These are phyloP conservation scores for Suillus subaureus DNA, from an alignment of 768 basidiomycete species.

Conservation along the genomic window DNA sequence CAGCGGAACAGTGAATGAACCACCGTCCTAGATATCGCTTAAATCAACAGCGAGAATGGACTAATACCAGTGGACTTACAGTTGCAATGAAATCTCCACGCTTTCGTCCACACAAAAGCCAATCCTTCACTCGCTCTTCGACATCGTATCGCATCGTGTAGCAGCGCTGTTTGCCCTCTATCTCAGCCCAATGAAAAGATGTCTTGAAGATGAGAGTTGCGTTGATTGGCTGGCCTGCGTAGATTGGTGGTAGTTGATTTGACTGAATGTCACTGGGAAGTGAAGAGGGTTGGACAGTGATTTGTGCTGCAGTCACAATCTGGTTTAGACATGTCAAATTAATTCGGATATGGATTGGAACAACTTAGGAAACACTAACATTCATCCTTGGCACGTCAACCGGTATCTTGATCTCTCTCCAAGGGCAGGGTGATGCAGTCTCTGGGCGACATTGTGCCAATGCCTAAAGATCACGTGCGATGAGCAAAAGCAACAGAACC, in stretches of 20 bases:
- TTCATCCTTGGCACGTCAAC: slow-evolving; percentile 85
- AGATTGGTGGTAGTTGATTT: slow-evolving; percentile 47
- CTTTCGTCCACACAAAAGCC: slow-evolving; percentile 89
- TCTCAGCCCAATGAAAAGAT: slow-evolving; percentile 76
- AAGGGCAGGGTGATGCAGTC: slow-evolving; percentile 41
- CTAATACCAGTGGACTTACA: slow-evolving; percentile 43
- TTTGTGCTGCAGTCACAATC: slow-evolving; percentile 66
- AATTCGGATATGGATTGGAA: slow-evolving; percentile 12
- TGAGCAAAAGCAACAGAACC: slow-evolving; percentile 28
- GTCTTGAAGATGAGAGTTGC: slow-evolving; percentile 67
- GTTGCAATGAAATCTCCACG: slow-evolving; percentile 78
- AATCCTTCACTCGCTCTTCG: slow-evolving; percentile 78
- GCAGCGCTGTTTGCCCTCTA: slow-evolving; percentile 39
- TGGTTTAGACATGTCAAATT: slow-evolving; percentile 25
- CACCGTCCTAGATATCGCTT: slow-evolving; percentile 53
- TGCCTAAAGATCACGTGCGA: slow-evolving; percentile 31
- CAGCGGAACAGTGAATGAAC: slow-evolving; percentile 59
- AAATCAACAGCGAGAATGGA: slow-evolving; percentile 6
- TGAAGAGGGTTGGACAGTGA: slow-evolving; percentile 50
- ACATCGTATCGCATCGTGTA: slow-evolving; percentile 79
- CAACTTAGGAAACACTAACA: slow-evolving; percentile 45
- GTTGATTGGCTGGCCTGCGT: slow-evolving; percentile 87
- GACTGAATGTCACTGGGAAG: slow-evolving; percentile 35
- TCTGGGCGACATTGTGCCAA: slow-evolving; percentile 45
- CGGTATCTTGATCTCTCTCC: slow-evolving; percentile 80